A percentile compares a stretch with the other conserved stretches of the same genome.
Evolutionary conservation across 805 yeast genomes (phyloP).

Genomic region (Schwanniomyces polymorphus): DNA sequence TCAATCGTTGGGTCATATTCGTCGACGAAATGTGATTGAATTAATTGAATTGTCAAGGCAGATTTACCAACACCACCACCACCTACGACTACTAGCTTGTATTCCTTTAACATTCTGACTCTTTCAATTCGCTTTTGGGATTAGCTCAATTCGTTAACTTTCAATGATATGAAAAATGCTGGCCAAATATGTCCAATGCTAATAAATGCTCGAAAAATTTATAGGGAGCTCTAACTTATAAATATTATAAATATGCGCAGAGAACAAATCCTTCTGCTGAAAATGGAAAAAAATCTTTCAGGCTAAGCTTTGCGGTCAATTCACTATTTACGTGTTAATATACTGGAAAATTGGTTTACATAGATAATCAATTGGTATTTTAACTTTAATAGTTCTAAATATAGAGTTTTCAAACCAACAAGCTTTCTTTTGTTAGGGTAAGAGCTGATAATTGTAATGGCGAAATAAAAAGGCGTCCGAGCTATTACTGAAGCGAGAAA

Average conservation of each 20-base stretch:
- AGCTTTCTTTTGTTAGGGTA: too few species aligned
- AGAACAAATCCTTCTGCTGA: constrained; percentile 1
- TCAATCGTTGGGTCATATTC: constrained; percentile 99
- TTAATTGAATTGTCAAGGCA: constrained; percentile 91
- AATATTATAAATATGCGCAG: not conserved
- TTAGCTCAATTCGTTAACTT: not conserved
- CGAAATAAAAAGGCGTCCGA: too few species aligned
- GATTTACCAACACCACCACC: constrained; percentile 99
- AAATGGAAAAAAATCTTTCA: not conserved
- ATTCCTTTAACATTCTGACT: constrained; percentile 59
- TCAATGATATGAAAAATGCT: not conserved
- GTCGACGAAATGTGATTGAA: constrained; percentile 93
- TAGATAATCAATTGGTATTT: too few species aligned
- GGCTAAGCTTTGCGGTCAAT: not conserved
- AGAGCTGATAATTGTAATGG: too few species aligned
- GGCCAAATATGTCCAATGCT: not conserved
- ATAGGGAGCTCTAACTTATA: not conserved
- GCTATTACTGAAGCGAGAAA: too few species aligned
- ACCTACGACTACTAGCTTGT: constrained; percentile 93
- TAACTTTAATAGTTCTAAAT: too few species aligned
- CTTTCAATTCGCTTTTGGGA: not conserved
- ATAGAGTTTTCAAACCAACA: too few species aligned
- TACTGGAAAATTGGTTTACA: too few species aligned
- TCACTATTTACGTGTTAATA: too few species aligned
- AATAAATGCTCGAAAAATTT: not conserved